Evolutionary conservation across 176 grass and related monocot genomes (phyloP), one percentile per base, ranked within the genome.

Genomic region (Eleusine coracana): DNA sequence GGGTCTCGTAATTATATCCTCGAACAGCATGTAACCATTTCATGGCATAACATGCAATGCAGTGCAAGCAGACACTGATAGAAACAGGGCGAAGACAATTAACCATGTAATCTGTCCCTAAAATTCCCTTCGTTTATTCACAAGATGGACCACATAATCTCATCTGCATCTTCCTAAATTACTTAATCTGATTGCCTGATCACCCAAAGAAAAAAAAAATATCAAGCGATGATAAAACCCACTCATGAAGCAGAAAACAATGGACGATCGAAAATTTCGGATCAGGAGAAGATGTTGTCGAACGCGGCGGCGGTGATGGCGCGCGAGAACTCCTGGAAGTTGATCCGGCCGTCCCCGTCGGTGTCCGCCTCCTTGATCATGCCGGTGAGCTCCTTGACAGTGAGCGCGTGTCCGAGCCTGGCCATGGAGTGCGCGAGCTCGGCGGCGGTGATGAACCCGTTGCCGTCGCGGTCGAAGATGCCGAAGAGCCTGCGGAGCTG

Each of bases 281-380:
- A 25, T 97, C 86, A 97, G 20, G 87, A 89, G 87, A 94, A 98
- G 52, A 90, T 87, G 76, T 88, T 95, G 82, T 95, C 89, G 73
- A 98, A 98, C 10, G 96, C 91, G 0, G 91, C 93, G 8, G 91
- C 89, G 13, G 91, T 93, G 86, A 98, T 95, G 78, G 96, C 96
- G 66, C 87, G 87, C 7, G 93, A 92, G 87, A 98, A 98, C 85
- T 98, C 96, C 55, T 82, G 74, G 76, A 95, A 98, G 82, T 80
- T 91, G 79, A 98, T 98, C 21, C 84, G 85, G 7, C 93, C 96
- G 17, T 98, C 96, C 12, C 91, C 91, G 58, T 98, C 96, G 7
- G 80, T 93, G 86, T 98, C 93, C 7, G 96, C 96, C 77, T 98
- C 93, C 80, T 98, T 90, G 78, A 98, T 98, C 96, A 98, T 96